Percentiles rank a stretch among this genome's conserved stretches.
Conservation (phyloP, 352 stramenopile species). For the Pythium periplocum region DNA sequence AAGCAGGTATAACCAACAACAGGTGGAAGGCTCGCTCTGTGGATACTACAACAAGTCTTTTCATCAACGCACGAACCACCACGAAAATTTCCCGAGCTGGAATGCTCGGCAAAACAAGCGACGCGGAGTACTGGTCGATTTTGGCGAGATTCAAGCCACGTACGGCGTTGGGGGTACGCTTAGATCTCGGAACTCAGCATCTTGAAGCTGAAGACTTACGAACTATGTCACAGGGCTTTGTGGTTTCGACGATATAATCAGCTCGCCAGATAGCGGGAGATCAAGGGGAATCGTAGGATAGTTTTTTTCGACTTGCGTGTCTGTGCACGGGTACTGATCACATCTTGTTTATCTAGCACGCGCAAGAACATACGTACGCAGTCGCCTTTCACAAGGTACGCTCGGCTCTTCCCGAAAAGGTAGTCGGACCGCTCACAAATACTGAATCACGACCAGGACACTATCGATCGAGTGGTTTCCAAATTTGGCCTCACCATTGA, state of each 20-base stretch:
- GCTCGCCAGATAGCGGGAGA: not conserved
- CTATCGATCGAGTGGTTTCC: slow-evolving; percentile 13
- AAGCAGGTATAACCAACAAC: not conserved
- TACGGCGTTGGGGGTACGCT: slow-evolving; percentile 39
- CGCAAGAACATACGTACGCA: slow-evolving; percentile 27
- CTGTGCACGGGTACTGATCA: not conserved
- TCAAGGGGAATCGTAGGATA: too few species aligned
- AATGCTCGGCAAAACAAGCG: slow-evolving; percentile 38
- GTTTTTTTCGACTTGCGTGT: too few species aligned
- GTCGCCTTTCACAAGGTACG: slow-evolving; percentile 26
- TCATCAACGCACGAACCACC: slow-evolving; percentile 27
- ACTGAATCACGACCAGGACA: slow-evolving; percentile 11
- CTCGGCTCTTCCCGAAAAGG: too few species aligned
- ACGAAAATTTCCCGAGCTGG: slow-evolving; percentile 40
- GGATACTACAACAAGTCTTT: slow-evolving; percentile 67
- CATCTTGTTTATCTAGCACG: slow-evolving; percentile 18
- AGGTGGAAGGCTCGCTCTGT: slow-evolving; percentile 68
- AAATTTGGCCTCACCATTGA: slow-evolving; percentile 14
- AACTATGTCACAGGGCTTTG: slow-evolving; percentile 31
- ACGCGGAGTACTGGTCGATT: slow-evolving; percentile 50
- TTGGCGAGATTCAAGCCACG: slow-evolving; percentile 57
- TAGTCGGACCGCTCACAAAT: not conserved
- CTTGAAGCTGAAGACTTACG: too few species aligned
- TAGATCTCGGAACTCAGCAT: too few species aligned
- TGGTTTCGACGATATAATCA: slow-evolving; percentile 47